A percentile compares a stretch with the other conserved stretches of the same genome.
Conservation (phyloP, 106 monocot species). For the Dactylorhiza incarnata region DNA sequence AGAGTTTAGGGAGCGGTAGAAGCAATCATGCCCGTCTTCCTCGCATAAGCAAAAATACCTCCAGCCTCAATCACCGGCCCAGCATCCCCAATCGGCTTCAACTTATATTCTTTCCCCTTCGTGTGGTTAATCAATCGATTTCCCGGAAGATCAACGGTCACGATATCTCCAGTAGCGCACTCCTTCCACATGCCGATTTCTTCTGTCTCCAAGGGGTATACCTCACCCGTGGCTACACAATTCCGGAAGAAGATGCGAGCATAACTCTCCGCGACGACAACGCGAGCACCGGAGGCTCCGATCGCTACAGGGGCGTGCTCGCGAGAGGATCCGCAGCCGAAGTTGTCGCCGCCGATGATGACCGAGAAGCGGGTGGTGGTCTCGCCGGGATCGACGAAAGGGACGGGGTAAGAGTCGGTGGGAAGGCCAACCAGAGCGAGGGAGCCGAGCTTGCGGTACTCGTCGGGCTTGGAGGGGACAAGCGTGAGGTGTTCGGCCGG, state of each 20-base stretch:
- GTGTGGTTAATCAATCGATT: slow-evolving; percentile 60
- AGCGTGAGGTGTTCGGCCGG: slow-evolving; percentile 94
- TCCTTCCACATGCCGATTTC: slow-evolving; percentile 47
- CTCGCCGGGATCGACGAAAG: slow-evolving; percentile 56
- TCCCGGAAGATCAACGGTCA: slow-evolving; percentile 62
- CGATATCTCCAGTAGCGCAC: slow-evolving; percentile 70
- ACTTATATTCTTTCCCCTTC: slow-evolving; percentile 62
- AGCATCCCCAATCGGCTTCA: slow-evolving; percentile 93
- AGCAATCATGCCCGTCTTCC: slow-evolving; percentile 90
- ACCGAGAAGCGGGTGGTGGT: slow-evolving; percentile 45
- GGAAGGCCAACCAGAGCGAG: slow-evolving; percentile 80
- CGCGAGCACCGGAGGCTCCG: slow-evolving; percentile 66
- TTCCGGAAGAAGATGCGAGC: slow-evolving; percentile 93
- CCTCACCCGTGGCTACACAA: slow-evolving; percentile 89
- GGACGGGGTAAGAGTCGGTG: slow-evolving; percentile 46
- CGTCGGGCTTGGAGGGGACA: slow-evolving; percentile 93
- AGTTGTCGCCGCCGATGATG: slow-evolving; percentile 77
- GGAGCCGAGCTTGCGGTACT: slow-evolving; percentile 87
- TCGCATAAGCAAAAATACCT: slow-evolving; percentile 92
- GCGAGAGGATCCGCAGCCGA: slow-evolving; percentile 96
- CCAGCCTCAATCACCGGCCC: slow-evolving; percentile 95
- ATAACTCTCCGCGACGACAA: slow-evolving; percentile 77
- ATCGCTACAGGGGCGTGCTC: slow-evolving; percentile 96
- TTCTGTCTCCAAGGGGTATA: slow-evolving; percentile 81
- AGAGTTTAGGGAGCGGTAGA: slow-evolving; percentile 5